These are phyloP conservation scores for Nicotiana knightiana DNA, from an alignment of 257 asterid species.

Conservation along the genomic window DNA sequence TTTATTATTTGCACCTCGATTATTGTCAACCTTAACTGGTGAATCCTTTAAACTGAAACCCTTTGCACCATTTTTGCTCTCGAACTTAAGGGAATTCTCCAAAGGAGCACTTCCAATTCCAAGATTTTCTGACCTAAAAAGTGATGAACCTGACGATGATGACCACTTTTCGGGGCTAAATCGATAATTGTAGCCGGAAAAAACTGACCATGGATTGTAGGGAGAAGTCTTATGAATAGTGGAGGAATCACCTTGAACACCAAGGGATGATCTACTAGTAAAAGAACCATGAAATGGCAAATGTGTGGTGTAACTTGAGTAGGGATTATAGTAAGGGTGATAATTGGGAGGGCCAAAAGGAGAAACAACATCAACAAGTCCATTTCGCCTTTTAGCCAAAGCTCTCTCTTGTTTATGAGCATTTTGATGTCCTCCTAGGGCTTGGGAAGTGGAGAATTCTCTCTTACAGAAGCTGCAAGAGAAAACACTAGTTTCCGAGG, in stretches of 20 bases:
- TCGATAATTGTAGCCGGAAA: conserved; percentile 11
- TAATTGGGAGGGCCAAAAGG: conserved; percentile 31
- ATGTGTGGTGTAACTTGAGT: conserved; percentile 22
- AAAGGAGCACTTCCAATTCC: neutral
- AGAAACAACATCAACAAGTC: conserved; percentile 24
- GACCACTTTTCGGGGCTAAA: conserved; percentile 21
- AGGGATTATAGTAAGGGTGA: conserved; percentile 27
- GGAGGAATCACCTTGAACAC: conserved; percentile 33
- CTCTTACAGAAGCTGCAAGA: conserved; percentile 53
- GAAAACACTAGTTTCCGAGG: conserved; percentile 31
- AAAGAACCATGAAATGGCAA: conserved; percentile 24
- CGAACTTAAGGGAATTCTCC: neutral
- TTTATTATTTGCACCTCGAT: neutral
- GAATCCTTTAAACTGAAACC: neutral
- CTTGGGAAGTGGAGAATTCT: conserved; percentile 65
- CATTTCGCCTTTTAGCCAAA: conserved; percentile 42
- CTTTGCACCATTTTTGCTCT: neutral
- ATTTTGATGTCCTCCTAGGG: conserved; percentile 74
- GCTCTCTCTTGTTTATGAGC: conserved; percentile 74
- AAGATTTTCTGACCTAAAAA: conserved; percentile 8
- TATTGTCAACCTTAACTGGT: neutral
- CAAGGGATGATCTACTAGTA: conserved; percentile 25
- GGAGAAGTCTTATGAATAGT: conserved; percentile 38
- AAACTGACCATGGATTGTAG: conserved; percentile 24
- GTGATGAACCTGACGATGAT: conserved; percentile 1